Evolutionary conservation across 1,139 yeast species (phyloP).

Genomic region (Yamadazyma friedrichii): DNA sequence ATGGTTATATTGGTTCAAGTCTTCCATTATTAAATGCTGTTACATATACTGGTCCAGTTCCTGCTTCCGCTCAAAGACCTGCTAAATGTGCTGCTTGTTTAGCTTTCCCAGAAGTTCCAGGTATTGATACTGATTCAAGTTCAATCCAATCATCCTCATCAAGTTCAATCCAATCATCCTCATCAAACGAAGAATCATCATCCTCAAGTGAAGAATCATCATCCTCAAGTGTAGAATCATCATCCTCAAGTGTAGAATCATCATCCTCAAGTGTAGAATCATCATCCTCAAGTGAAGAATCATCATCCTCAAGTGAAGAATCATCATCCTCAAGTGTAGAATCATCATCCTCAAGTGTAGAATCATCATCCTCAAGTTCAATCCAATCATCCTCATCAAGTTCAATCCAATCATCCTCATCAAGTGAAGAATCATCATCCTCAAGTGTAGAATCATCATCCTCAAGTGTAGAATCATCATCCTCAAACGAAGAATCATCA

Average conservation of each 20-base stretch:
- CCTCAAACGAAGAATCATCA: background rate
- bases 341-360: constrained; percentile 12
- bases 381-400: no score
- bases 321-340: constrained; percentile 6
- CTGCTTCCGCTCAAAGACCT: constrained; percentile 5
- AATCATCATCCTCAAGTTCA: no score
- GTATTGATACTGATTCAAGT: constrained; percentile 1
- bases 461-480: background rate
- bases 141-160: background rate
- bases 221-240: no score
- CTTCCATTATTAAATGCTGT: constrained; percentile 10
- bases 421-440: constrained; percentile 3
- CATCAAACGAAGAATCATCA: no score
- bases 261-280: no score
- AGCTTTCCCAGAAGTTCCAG: constrained; percentile 9
- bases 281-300: no score
- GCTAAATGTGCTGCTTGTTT: constrained; percentile 6
- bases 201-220: no score
- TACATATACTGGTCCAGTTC: constrained; percentile 10
- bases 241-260: no score
- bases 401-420: no score
- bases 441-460: constrained; percentile 7
- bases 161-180: no score
- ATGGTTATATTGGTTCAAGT: constrained; percentile 16
- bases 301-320: no score